Evolutionary conservation across 1,284 basidiomycete genomes (phyloP).

Genomic region (Cystobasidiaceae sp.): DNA sequence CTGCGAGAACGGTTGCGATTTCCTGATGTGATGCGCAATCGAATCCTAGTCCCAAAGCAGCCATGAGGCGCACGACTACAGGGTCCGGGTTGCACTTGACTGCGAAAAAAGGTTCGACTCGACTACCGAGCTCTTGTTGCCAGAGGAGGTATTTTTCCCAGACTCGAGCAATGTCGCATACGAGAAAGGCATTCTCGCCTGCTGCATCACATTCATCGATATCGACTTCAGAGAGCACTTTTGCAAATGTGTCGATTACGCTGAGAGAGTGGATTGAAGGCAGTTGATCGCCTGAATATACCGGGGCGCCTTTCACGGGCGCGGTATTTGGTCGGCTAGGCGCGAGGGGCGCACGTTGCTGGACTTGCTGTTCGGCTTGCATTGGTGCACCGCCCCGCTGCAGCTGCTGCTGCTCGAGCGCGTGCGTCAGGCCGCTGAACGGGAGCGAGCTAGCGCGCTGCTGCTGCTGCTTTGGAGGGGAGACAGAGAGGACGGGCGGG

Average conservation of each 20-base stretch:
- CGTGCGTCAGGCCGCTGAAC: too few species aligned
- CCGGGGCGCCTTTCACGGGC: too few species aligned
- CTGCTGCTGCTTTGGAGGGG: not conserved
- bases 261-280: slow-evolving; percentile 27
- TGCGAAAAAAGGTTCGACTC: slow-evolving; percentile 88
- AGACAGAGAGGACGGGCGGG: not conserved
- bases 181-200: slow-evolving; percentile 92
- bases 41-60: slow-evolving; percentile 84
- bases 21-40: slow-evolving; percentile 98
- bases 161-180: slow-evolving; percentile 85
- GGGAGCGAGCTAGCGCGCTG: too few species aligned
- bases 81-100: slow-evolving; percentile 98
- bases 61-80: slow-evolving; percentile 82
- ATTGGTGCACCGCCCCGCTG: too few species aligned
- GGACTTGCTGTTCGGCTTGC: too few species aligned
- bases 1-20: slow-evolving; percentile 70
- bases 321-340: too few species aligned
- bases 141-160: slow-evolving; percentile 82
- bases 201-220: slow-evolving; percentile 53
- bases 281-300: not conserved
- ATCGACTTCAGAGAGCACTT: slow-evolving; percentile 42
- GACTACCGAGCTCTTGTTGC: slow-evolving; percentile 65
- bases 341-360: too few species aligned
- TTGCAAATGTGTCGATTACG: slow-evolving; percentile 28
- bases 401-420: too few species aligned